Evolutionary conservation across 2,329 filamentous ascomycete species (phyloP).

Genomic region (Penicillium sp.): DNA sequence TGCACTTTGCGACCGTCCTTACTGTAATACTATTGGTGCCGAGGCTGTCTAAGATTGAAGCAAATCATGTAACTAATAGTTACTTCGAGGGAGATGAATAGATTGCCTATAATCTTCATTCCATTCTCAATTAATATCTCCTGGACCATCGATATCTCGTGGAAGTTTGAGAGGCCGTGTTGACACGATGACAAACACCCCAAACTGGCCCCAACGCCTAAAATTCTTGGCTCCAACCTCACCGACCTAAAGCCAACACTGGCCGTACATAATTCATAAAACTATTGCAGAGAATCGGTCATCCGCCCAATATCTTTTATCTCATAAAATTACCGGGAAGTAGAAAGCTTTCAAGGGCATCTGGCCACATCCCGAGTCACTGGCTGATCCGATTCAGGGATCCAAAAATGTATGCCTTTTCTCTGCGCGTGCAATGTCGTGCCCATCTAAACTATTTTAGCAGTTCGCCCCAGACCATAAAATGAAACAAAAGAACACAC

Average conservation of each 20-base stretch:
- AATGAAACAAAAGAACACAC: conserved; percentile 15
- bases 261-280: background rate
- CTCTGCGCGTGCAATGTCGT: background rate
- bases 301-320: background rate
- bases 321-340: background rate
- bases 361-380: background rate
- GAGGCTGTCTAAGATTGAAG: background rate
- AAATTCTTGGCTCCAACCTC: background rate
- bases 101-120: background rate
- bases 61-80: background rate
- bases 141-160: background rate
- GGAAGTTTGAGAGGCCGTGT: background rate
- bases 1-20: background rate
- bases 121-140: background rate
- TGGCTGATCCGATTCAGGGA: background rate
- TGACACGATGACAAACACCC: background rate
- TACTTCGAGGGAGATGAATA: background rate
- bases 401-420: background rate
- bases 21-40: background rate
- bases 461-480: background rate
- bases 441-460: background rate
- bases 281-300: background rate
- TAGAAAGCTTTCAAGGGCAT: background rate
- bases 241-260: background rate
- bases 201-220: background rate